Evolutionary conservation across 768 basidiomycete species (phyloP).

Genomic region (Russula emetica): DNA sequence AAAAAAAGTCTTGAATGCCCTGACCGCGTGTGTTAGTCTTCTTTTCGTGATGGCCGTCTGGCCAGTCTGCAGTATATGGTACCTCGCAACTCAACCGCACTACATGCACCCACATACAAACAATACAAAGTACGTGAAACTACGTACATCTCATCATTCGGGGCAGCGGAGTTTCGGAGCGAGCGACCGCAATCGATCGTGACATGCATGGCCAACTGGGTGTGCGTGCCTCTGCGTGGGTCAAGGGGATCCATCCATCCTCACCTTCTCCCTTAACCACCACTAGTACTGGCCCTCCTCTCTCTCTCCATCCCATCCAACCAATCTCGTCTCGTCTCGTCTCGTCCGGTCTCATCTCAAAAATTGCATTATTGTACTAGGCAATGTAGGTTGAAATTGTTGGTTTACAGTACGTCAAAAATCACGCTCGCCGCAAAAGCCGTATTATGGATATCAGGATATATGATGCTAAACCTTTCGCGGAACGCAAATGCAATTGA

Average conservation of each 20-base stretch:
- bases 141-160: no score
- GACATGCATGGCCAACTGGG: neutral
- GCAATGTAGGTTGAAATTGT: neutral
- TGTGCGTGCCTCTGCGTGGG: no score
- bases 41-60: neutral
- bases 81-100: no score
- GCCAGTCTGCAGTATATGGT: no score
- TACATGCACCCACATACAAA: no score
- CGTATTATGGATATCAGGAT: no score
- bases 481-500: no score
- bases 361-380: neutral
- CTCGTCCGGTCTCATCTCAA: neutral
- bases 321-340: no score
- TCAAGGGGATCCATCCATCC: neutral
- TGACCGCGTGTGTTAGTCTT: neutral
- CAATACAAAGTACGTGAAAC: no score
- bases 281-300: neutral
- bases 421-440: neutral
- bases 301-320: neutral
- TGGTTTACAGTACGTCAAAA: neutral
- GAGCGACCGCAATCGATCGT: neutral
- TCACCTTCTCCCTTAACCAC: slow-evolving; percentile 12
- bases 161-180: neutral
- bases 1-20: neutral
- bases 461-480: no score